Evolutionary conservation across 768 basidiomycete species (phyloP).

Genomic region (Termitomyces sp.): DNA sequence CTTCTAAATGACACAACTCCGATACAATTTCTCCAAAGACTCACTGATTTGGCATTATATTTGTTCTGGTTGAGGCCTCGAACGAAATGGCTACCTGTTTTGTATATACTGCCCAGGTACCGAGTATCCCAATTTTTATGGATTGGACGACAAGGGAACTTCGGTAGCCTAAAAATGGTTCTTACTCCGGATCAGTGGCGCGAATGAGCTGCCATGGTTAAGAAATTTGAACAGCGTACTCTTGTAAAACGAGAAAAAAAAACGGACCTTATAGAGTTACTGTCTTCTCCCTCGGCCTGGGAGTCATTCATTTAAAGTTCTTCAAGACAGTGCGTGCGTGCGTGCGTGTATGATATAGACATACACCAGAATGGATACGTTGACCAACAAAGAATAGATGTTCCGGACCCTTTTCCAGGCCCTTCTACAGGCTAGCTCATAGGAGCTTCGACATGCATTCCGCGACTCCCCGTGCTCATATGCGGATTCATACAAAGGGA

Average conservation of each 20-base stretch:
- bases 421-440: not conserved
- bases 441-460: not conserved
- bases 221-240: not conserved
- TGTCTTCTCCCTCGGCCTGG: not conserved
- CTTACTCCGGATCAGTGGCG: conserved; percentile 9
- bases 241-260: not conserved
- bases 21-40: not conserved
- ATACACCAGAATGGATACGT: not conserved
- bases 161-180: not conserved
- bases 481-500: not conserved
- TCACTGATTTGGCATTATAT: not conserved
- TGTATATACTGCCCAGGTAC: not conserved
- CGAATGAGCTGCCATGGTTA: not conserved
- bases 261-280: not conserved
- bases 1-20: not conserved
- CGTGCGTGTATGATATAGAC: not conserved
- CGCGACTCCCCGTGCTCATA: not conserved
- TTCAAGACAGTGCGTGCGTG: not conserved
- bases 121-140: not conserved
- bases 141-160: not conserved
- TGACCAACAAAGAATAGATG: not conserved
- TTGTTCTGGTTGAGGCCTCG: not conserved
- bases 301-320: not conserved
- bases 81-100: not conserved
- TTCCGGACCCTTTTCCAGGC: not conserved